Conservation (phyloP, 2,329 filamentous ascomycete genomes). For the Calonectria leucothoes region DNA sequence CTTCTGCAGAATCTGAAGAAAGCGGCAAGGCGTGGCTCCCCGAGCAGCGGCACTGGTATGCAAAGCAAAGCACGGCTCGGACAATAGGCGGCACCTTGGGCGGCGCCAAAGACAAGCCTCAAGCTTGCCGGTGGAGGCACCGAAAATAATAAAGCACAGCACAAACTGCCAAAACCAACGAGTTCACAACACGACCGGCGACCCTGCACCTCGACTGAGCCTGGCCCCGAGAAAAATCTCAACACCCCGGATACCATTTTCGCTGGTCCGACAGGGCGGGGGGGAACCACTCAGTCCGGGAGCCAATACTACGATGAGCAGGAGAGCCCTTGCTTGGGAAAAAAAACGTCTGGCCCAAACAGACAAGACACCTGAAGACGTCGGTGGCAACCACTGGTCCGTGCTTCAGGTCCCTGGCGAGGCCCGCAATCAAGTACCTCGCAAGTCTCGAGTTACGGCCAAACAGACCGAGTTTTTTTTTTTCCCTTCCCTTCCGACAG, state of each 20-base stretch:
- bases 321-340: neutral
- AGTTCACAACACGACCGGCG: neutral
- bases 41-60: neutral
- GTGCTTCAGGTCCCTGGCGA: constrained; percentile 3
- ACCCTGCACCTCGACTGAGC: neutral
- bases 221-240: neutral
- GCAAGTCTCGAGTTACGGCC: neutral
- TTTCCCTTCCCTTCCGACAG: too few relatives aligned
- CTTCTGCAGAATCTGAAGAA: constrained; percentile 7
- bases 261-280: constrained; percentile 4
- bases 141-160: neutral
- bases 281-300: neutral
- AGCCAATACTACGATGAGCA: neutral
- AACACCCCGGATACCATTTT: neutral
- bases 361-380: neutral
- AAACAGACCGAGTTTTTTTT: neutral
- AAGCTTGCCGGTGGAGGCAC: neutral
- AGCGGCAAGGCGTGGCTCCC: neutral
- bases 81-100: neutral
- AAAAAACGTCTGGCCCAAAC: neutral
- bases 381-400: constrained; percentile 11
- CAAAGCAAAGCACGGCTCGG: neutral
- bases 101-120: neutral
- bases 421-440: neutral
- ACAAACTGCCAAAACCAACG: neutral